Base-by-base conservation (phyloP, 2,329 filamentous ascomycete species). In the Paecilomyces variotii region DNA sequence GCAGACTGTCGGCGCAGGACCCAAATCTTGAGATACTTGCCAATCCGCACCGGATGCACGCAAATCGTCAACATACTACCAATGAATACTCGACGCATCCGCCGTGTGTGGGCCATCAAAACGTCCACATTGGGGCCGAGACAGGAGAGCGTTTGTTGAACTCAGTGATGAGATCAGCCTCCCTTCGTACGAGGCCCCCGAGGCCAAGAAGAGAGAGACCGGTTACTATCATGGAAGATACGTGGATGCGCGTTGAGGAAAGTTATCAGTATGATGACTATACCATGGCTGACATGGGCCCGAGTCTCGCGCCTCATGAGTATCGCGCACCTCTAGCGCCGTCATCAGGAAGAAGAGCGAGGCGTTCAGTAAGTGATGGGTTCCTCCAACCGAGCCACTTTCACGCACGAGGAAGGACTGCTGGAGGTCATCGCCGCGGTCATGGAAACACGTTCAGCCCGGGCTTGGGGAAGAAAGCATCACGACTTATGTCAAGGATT, bases 401-500 rank as follows among this genome's bases (percentile, higher is more conserved):
- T 12, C 4, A 14, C 52, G 27, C 12, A 57, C 58, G n/a, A 50
- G 61, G 6, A 55, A 63, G 51, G 62, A 62, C 45, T 57, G 60
- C 53, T 35, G 60, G 28, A 60, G 57, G 11, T 59, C 50, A n/a
- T 51, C 60, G 3, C n/a, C 54, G 57, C 4, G 52, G 52, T 2
- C 57, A 53, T 39, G 56, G 60, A 45, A 57, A 39, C 14, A 55
- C 49, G n/a, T 57, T 11, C 3, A 9, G 45, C 28, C 53, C 50
- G 32, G 10, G 52, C 28, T 58, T 34, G n/a, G 54, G 55, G 9
- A 59, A 61, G 54, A 63, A 39, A 32, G 55, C 61, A n/a, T 61
- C 64, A 1, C 39, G 12, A 19, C 35, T 67, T 2, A 55, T 66
- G 2, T 62, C 53, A 4, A 60, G 45, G 4, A 56, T 67, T 58